Conservation (phyloP, 2,329 filamentous ascomycete genomes). For the Xylaria sp. region DNA sequence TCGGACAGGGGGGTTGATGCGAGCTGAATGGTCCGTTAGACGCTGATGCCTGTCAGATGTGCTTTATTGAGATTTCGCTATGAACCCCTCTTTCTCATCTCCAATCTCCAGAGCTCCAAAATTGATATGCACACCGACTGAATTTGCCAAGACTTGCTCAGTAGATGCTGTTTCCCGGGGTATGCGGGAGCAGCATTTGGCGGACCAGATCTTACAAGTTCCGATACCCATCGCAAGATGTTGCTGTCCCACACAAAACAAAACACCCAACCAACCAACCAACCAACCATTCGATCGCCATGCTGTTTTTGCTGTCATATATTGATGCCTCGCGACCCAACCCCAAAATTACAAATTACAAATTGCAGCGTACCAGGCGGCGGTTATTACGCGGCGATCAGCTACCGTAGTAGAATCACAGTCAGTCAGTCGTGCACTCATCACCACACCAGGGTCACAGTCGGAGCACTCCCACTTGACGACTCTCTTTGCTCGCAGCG, state of each 20-base stretch:
- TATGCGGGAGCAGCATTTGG: neutral
- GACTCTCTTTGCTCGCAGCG: too few relatives aligned
- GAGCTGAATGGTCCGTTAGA: conserved; percentile 22
- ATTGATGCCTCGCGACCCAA: neutral
- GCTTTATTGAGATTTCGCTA: neutral
- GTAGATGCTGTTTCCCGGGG: neutral
- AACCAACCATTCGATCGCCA: neutral
- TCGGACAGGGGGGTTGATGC: conserved; percentile 1
- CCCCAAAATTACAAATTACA: too few relatives aligned
- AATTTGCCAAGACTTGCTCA: conserved; percentile 1
- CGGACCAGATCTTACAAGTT: neutral
- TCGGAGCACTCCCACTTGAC: too few relatives aligned
- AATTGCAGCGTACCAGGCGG: too few relatives aligned
- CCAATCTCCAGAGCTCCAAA: conserved; percentile 17
- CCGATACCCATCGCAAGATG: neutral
- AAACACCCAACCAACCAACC: neutral
- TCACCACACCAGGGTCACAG: too few relatives aligned
- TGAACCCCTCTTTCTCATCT: conserved; percentile 5
- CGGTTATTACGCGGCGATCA: too few relatives aligned
- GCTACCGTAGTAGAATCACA: too few relatives aligned
- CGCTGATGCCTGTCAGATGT: conserved; percentile 12
- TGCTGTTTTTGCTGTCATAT: neutral
- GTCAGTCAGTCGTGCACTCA: too few relatives aligned
- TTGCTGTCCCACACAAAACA: neutral
- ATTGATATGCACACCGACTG: conserved; percentile 25